phyloP scores from a whole-genome alignment of 1,284 basidiomycete genomes.

The Boletus subluridellus region DNA sequence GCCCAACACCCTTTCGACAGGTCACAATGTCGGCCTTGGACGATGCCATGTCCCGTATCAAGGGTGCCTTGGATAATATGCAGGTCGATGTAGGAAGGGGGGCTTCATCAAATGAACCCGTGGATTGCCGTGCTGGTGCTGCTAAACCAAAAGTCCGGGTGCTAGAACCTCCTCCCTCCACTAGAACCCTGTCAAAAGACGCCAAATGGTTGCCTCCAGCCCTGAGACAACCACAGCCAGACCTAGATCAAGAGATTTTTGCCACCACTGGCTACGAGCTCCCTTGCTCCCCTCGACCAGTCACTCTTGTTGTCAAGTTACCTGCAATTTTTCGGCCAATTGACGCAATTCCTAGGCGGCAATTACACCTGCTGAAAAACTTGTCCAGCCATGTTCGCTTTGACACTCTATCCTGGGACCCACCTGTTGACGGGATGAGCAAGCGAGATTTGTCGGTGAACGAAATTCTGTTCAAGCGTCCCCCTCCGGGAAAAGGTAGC shows the following conservation, averaged over 20 bases:
- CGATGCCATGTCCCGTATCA: constrained; percentile 85
- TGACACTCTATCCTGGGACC: constrained; percentile 73
- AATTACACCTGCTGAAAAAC: constrained; percentile 43
- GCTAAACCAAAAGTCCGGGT: constrained; percentile 18
- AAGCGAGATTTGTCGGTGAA: constrained; percentile 63
- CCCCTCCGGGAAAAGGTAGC: constrained; percentile 40
- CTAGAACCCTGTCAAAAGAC: constrained; percentile 21
- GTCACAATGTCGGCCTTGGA: constrained; percentile 74
- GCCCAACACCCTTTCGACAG: constrained; percentile 51
- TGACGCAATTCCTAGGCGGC: constrained; percentile 47
- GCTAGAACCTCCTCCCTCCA: constrained; percentile 9
- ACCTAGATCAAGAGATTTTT: constrained; percentile 47
- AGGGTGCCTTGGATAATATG: constrained; percentile 76
- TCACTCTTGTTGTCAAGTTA: constrained; percentile 53
- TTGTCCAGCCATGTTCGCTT: constrained; percentile 45
- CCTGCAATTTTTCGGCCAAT: constrained; percentile 46
- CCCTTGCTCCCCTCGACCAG: constrained; percentile 51
- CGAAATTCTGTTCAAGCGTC: constrained; percentile 62
- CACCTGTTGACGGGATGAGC: constrained; percentile 66
- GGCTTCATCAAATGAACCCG: constrained; percentile 17
- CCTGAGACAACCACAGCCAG: constrained; percentile 38
- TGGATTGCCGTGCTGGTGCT: constrained; percentile 19
- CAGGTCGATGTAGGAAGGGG: constrained; percentile 40
- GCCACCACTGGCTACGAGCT: constrained; percentile 50
- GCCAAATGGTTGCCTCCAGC: constrained; percentile 58